Evolutionary conservation across 2,329 filamentous ascomycete species (phyloP).

Genomic region (Diaporthe velutina): DNA sequence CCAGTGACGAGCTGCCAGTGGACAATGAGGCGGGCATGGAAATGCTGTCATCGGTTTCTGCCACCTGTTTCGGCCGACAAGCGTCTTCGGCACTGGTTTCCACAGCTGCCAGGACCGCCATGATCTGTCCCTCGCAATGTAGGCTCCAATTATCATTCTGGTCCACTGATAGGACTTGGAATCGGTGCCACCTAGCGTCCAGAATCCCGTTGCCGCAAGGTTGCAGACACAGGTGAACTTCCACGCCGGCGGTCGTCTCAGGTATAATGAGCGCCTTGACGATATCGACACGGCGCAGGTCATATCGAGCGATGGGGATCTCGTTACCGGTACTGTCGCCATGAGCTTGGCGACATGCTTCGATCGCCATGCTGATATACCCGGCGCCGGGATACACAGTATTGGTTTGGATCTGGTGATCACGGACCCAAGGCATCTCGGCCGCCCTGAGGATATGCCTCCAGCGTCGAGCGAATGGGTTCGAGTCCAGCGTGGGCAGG

Average conservation of each 20-base stretch:
- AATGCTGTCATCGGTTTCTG: no score
- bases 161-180: neutral
- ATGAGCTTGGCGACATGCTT: no score
- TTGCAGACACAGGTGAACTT: neutral
- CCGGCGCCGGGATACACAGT: conserved; percentile 24
- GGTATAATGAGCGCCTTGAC: neutral
- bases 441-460: conserved; percentile 48
- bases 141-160: no score
- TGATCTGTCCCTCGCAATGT: no score
- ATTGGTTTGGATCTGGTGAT: conserved; percentile 13
- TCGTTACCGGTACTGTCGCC: no score
- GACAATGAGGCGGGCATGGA: no score
- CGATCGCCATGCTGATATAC: conserved; percentile 35
- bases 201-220: neutral
- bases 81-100: no score
- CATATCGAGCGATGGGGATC: conserved; percentile 19
- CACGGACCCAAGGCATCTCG: conserved; percentile 26
- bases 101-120: no score
- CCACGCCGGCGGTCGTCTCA: neutral
- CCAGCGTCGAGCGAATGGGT: conserved; percentile 49
- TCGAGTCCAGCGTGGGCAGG: conserved; percentile 46
- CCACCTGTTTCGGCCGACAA: no score
- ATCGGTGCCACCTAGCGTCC: neutral
- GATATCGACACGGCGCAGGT: conserved; percentile 27
- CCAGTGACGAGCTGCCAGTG: no score